Percentiles rank a stretch among this genome's conserved stretches.
These are phyloP conservation scores for Aspergillus caelatus DNA, from an alignment of 2,329 filamentous ascomycete genomes.

Conservation along the genomic window DNA sequence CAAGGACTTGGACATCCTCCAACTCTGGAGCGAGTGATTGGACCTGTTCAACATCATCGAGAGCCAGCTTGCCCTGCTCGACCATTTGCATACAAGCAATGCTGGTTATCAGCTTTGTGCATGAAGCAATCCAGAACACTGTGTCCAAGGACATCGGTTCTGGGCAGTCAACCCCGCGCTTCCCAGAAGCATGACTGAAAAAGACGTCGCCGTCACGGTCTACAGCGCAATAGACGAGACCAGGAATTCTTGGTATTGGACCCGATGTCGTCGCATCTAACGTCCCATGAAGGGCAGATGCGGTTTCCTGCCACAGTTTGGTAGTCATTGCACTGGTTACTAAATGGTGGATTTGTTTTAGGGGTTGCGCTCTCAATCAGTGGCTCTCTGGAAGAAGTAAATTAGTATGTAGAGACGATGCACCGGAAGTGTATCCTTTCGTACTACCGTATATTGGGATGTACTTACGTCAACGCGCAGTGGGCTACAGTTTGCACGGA, in stretches of 20 bases:
- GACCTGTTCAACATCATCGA: constrained; percentile 46
- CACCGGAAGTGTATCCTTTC: too few relatives aligned
- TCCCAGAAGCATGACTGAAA: not conserved
- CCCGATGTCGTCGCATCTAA: not conserved
- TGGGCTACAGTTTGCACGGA: not conserved
- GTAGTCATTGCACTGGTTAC: not conserved
- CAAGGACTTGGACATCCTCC: constrained; percentile 44
- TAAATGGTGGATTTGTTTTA: not conserved
- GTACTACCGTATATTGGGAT: not conserved
- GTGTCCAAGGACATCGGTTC: constrained; percentile 63
- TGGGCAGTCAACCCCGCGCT: not conserved
- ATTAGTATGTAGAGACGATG: too few relatives aligned
- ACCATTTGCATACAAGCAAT: constrained; percentile 54
- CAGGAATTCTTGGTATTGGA: not conserved
- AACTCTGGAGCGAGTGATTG: constrained; percentile 49
- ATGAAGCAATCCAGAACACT: constrained; percentile 62
- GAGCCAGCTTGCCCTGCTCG: constrained; percentile 43
- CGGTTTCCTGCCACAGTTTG: not conserved
- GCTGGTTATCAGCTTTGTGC: constrained; percentile 50
- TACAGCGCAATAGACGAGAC: not conserved
- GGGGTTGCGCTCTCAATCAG: too few relatives aligned
- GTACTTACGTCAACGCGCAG: not conserved
- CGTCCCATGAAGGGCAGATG: not conserved
- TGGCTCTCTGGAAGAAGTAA: too few relatives aligned
- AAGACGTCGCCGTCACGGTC: not conserved